Evolutionary conservation across 1,284 basidiomycete species (phyloP).

Genomic region (Trichosporon sp.): DNA sequence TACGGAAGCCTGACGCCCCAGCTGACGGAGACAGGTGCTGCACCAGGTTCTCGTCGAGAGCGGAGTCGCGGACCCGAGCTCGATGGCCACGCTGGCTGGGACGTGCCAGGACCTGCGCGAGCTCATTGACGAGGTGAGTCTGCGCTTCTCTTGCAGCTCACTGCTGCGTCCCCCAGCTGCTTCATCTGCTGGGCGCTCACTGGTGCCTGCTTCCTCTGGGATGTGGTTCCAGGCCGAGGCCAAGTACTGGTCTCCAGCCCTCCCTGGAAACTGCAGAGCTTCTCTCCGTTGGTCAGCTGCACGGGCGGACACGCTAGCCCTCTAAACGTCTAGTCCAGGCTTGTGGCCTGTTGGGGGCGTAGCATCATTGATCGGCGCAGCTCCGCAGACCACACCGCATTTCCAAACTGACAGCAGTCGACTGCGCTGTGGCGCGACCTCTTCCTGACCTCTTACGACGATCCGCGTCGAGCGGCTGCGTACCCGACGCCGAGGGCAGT

Average conservation of each 20-base stretch:
- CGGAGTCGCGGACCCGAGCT: neutral
- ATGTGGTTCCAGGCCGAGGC: no score
- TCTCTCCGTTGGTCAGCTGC: no score
- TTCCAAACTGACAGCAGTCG: neutral
- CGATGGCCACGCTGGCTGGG: neutral
- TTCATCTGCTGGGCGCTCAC: no score
- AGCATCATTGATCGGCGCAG: no score
- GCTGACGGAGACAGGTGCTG: neutral
- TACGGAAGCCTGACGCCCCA: neutral
- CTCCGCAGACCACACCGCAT: no score
- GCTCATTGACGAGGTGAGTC: neutral
- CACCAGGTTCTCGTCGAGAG: neutral
- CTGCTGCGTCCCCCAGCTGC: no score
- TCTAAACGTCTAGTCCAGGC: no score
- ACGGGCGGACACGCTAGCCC: no score
- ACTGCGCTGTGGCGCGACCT: neutral
- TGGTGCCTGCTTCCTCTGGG: no score
- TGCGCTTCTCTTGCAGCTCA: neutral
- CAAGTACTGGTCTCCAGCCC: no score
- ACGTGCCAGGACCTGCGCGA: neutral
- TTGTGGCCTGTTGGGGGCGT: no score
- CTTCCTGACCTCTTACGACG: neutral
- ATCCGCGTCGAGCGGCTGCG: neutral
- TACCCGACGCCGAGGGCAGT: neutral
- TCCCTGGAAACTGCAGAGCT: no score